A percentile compares a stretch with the other conserved stretches of the same genome.
Evolutionary conservation across 23 red algal species (phyloP).

Genomic region (Pyropia yezoensis): DNA sequence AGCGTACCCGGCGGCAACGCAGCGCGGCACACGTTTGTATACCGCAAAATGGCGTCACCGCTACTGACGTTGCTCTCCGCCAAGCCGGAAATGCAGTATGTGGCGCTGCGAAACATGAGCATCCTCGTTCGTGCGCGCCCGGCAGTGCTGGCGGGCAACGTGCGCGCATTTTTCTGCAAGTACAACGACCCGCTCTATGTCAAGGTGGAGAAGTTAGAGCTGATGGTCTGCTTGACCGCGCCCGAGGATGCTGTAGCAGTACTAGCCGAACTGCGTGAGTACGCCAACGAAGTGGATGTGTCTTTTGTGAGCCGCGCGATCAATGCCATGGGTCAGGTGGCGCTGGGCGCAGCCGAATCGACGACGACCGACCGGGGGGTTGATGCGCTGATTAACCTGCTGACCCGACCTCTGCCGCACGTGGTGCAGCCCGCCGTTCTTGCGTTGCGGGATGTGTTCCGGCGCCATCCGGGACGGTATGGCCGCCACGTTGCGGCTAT

Average conservation of each 20-base stretch:
- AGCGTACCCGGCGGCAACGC: background rate
- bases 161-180: constrained; percentile 71
- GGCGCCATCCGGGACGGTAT: constrained; percentile 53
- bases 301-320: constrained; percentile 52
- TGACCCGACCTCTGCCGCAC: constrained; percentile 28
- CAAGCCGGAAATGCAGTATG: constrained; percentile 62
- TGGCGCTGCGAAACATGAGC: constrained; percentile 70
- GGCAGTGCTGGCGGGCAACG: constrained; percentile 33
- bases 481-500: constrained; percentile 27
- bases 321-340: constrained; percentile 50
- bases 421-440: constrained; percentile 46
- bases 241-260: constrained; percentile 13
- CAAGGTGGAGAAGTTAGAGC: constrained; percentile 85
- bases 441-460: constrained; percentile 41
- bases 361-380: constrained; percentile 32
- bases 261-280: constrained; percentile 40
- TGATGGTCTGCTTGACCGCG: constrained; percentile 49
- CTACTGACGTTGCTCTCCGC: constrained; percentile 69
- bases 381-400: constrained; percentile 41
- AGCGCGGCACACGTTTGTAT: constrained; percentile 31
- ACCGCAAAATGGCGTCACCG: constrained; percentile 67
- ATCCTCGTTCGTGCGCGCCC: constrained; percentile 22
- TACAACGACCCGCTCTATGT: constrained; percentile 88
- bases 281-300: constrained; percentile 76
- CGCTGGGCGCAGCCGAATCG: constrained; percentile 26